A percentile compares a stretch with the other conserved stretches of the same genome.
Conservation (phyloP, 345 rosid species). For the Boechera stricta region DNA sequence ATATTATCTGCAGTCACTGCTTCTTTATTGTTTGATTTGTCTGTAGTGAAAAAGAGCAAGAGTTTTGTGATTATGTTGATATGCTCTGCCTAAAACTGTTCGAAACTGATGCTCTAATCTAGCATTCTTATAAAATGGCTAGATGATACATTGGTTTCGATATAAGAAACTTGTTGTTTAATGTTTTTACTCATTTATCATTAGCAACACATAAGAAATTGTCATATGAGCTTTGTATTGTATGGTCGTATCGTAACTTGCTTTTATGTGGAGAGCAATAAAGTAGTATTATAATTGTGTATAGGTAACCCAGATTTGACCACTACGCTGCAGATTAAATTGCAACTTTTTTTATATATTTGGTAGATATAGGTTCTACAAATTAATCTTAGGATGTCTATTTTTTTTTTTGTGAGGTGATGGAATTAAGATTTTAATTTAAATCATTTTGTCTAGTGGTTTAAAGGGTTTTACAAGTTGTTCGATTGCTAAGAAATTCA, state of each 20-base stretch:
- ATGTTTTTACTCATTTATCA: background rate
- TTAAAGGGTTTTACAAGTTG: no score
- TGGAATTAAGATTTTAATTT: no score
- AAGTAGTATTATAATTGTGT: background rate
- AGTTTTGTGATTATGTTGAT: constrained; percentile 39
- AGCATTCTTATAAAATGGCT: background rate
- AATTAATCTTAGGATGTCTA: background rate
- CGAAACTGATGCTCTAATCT: background rate
- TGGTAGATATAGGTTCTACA: background rate
- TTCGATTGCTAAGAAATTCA: no score
- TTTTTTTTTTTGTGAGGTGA: background rate
- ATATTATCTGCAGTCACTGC: background rate
- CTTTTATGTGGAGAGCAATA: constrained; percentile 15
- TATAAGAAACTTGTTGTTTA: no score
- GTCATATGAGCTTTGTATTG: background rate
- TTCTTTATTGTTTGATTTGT: constrained; percentile 14
- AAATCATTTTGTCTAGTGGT: no score
- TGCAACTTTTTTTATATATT: constrained; percentile 5
- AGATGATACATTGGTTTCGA: background rate
- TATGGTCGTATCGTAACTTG: constrained; percentile 7
- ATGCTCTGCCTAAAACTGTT: constrained; percentile 23
- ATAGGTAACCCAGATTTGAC: constrained; percentile 40
- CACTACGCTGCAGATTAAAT: constrained; percentile 1
- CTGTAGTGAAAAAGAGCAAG: constrained; percentile 34
- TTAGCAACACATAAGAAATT: background rate